These are phyloP conservation scores for Penicillium taxi DNA, from an alignment of 495 filamentous ascomycete genomes.

Conservation along the genomic window DNA sequence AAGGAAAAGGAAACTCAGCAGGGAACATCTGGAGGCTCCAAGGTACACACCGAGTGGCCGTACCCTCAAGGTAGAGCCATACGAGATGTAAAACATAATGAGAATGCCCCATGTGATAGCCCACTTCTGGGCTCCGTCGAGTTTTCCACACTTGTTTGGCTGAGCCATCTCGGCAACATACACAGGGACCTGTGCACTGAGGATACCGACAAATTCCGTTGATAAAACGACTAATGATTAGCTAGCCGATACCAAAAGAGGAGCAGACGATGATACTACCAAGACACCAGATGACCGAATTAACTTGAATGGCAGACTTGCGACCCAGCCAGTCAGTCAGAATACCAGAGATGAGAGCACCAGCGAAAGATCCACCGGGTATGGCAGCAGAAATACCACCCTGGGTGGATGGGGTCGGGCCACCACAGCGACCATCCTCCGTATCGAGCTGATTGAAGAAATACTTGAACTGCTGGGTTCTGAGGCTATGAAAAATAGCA, in stretches of 20 bases:
- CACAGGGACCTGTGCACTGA: conserved; percentile 68
- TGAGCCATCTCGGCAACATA: conserved; percentile 68
- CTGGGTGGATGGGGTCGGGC: conserved; percentile 41
- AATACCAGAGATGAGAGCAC: conserved; percentile 55
- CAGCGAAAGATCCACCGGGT: conserved; percentile 65
- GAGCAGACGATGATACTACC: conserved; percentile 63
- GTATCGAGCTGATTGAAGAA: conserved; percentile 48
- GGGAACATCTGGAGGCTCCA: conserved; percentile 71
- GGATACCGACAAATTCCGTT: conserved; percentile 70
- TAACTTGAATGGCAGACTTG: conserved; percentile 54
- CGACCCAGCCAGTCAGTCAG: conserved; percentile 59
- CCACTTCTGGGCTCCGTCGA: conserved; percentile 67
- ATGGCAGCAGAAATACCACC: conserved; percentile 60
- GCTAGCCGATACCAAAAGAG: conserved; percentile 63
- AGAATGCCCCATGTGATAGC: conserved; percentile 72
- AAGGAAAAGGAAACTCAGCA: conserved; percentile 50
- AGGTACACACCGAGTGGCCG: conserved; percentile 58
- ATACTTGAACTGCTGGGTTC: conserved; percentile 47
- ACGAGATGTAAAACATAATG: conserved; percentile 57
- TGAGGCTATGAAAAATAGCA: conserved; percentile 17
- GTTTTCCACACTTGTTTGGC: conserved; percentile 59
- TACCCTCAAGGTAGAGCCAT: conserved; percentile 51
- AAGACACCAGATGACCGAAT: conserved; percentile 54
- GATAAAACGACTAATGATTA: conserved; percentile 64
- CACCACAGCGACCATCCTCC: conserved; percentile 31